A percentile compares a stretch with the other conserved stretches of the same genome.
Evolutionary conservation across 2,329 filamentous ascomycete species (phyloP).

Genomic region (Ramularia collo-cygni): DNA sequence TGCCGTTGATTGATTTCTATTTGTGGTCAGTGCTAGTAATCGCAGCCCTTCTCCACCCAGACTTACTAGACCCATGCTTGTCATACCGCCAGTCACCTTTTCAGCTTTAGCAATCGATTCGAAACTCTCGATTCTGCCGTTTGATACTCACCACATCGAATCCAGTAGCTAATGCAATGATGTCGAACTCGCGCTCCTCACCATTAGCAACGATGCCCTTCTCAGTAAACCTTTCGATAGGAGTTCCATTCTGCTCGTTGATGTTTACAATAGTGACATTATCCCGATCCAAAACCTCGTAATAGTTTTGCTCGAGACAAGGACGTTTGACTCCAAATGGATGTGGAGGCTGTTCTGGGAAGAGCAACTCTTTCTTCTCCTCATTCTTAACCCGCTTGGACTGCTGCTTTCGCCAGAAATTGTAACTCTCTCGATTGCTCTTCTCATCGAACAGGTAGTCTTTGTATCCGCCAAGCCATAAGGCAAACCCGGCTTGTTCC

Average conservation of each 20-base stretch:
- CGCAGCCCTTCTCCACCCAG: too few species aligned
- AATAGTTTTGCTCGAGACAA: conserved; percentile 42
- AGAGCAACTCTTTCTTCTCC: conserved; percentile 41
- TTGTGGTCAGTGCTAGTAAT: too few species aligned
- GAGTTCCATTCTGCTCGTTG: conserved; percentile 30
- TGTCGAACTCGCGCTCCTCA: conserved; percentile 38
- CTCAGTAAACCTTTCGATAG: conserved; percentile 37
- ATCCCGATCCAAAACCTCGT: conserved; percentile 39
- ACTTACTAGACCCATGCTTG: conserved; percentile 36
- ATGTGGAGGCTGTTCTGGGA: conserved; percentile 39
- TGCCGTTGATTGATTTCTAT: conserved; percentile 34
- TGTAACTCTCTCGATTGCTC: conserved; percentile 40
- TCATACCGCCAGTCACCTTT: conserved; percentile 42
- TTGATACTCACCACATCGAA: conserved; percentile 33
- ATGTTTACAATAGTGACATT: conserved; percentile 40
- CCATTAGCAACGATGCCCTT: conserved; percentile 39
- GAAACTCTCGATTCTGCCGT: conserved; percentile 19
- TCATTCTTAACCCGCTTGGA: conserved; percentile 38
- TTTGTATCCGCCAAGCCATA: conserved; percentile 27
- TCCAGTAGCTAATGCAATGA: conserved; percentile 42
- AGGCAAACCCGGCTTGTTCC: conserved; percentile 29
- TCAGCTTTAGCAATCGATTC: conserved; percentile 31
- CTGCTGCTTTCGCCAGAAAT: conserved; percentile 42
- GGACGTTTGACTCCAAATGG: conserved; percentile 43
- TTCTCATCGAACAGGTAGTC: conserved; percentile 32